These are phyloP conservation scores for Adiantum capillusveneris DNA, from an alignment of 75 land plant genomes.

Conservation along the genomic window DNA sequence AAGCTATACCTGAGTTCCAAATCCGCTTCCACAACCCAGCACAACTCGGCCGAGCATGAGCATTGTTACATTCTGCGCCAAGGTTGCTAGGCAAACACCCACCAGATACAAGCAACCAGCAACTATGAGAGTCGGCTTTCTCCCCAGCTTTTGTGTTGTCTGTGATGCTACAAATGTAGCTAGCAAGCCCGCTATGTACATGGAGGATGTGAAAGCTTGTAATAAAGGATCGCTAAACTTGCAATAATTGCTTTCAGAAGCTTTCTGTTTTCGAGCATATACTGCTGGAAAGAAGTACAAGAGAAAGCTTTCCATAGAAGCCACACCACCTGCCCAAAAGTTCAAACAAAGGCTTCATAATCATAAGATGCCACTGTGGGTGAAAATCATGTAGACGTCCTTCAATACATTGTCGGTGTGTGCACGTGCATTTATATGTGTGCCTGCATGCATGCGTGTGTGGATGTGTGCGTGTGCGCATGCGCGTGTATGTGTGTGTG, in stretches of 20 bases:
- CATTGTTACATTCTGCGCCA: constrained; percentile 29
- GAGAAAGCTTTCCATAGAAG: constrained; percentile 36
- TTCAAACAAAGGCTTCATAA: too few species aligned
- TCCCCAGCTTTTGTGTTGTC: constrained; percentile 21
- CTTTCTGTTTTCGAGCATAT: constrained; percentile 5
- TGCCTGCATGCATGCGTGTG: too few species aligned
- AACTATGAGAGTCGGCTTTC: constrained; percentile 26
- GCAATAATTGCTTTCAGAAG: constrained; percentile 28
- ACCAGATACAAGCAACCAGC: constrained; percentile 20
- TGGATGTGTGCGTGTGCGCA: too few species aligned
- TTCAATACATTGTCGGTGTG: too few species aligned
- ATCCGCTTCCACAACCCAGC: constrained; percentile 38
- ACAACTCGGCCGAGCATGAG: constrained; percentile 45
- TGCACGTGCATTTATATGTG: too few species aligned
- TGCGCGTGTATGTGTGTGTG: too few species aligned
- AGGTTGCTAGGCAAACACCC: constrained; percentile 25
- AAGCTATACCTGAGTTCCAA: constrained; percentile 33
- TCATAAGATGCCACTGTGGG: too few species aligned
- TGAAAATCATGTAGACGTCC: too few species aligned
- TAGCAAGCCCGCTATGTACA: constrained; percentile 38
- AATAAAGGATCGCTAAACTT: constrained; percentile 33
- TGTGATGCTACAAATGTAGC: constrained; percentile 33
- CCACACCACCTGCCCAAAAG: constrained; percentile 29
- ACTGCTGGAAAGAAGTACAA: constrained; percentile 28
- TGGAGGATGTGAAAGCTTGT: constrained; percentile 40